A percentile compares a stretch with the other conserved stretches of the same genome.
phyloP scores from a whole-genome alignment of 192 early-diverging fungal genomes.

The Coemansia furcata region DNA sequence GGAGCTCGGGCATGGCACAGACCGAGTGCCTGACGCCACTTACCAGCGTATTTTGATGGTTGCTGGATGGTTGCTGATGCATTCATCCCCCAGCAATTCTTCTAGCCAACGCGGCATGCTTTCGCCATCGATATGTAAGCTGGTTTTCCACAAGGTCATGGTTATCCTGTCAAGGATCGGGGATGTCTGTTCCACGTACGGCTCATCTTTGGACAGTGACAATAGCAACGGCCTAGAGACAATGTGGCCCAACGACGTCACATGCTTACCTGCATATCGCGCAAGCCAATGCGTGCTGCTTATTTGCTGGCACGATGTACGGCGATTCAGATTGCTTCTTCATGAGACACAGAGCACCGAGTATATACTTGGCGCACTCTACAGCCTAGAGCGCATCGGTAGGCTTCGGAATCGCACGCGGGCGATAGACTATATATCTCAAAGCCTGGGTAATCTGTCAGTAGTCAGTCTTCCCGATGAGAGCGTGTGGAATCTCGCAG shows the following conservation, averaged over 20 bases:
- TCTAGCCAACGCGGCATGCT: slow-evolving; percentile 2
- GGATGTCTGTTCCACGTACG: neutral
- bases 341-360: slow-evolving; percentile 34
- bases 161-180: neutral
- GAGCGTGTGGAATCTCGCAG: slow-evolving; percentile 24
- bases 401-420: neutral
- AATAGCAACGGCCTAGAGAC: neutral
- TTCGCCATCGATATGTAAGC: slow-evolving; percentile 20
- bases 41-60: slow-evolving; percentile 10
- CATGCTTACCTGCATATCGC: neutral
- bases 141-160: slow-evolving; percentile 20
- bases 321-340: slow-evolving; percentile 19
- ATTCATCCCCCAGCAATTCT: slow-evolving; percentile 1
- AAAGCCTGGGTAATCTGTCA: slow-evolving; percentile 30
- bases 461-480: slow-evolving; percentile 43
- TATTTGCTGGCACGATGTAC: slow-evolving; percentile 18
- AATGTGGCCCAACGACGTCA: neutral
- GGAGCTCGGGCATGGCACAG: neutral
- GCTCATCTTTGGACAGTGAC: neutral
- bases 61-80: slow-evolving; percentile 29
- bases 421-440: slow-evolving; percentile 11
- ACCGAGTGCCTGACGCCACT: neutral
- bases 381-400: neutral
- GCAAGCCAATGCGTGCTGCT: slow-evolving; percentile 19
- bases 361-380: slow-evolving; percentile 9